These are phyloP conservation scores for Sarocladiaceae sp. DNA, from an alignment of 2,329 filamentous ascomycete species.

Conservation along the genomic window DNA sequence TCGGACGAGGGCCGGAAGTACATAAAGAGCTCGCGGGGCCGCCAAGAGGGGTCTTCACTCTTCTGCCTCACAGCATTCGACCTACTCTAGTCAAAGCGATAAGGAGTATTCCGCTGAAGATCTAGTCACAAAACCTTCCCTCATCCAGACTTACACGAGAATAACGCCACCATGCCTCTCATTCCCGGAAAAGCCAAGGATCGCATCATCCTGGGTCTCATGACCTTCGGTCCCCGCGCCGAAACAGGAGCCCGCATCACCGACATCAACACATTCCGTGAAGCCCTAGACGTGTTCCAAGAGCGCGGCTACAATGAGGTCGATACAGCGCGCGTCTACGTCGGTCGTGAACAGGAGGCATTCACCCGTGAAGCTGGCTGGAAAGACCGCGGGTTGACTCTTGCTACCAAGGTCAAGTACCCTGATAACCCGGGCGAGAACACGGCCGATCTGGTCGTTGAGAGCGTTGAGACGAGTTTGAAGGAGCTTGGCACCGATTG, in stretches of 20 bases:
- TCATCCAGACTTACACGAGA: no score
- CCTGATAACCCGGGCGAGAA: slow-evolving; percentile 57
- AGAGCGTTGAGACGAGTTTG: slow-evolving; percentile 63
- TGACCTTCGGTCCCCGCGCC: slow-evolving; percentile 74
- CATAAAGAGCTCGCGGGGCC: neutral
- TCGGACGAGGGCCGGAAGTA: no score
- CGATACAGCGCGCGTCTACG: slow-evolving; percentile 76
- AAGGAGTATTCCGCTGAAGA: no score
- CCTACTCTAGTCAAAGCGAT: no score
- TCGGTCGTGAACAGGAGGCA: slow-evolving; percentile 69
- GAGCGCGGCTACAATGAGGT: slow-evolving; percentile 77
- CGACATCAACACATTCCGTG: slow-evolving; percentile 60
- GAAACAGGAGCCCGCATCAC: slow-evolving; percentile 67
- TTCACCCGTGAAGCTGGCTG: slow-evolving; percentile 72
- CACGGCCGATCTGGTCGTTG: slow-evolving; percentile 57
- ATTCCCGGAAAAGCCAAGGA: slow-evolving; percentile 45
- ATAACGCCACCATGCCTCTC: slow-evolving; percentile 49
- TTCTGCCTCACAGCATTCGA: neutral
- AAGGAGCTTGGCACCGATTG: slow-evolving; percentile 68
- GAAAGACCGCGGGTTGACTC: slow-evolving; percentile 71
- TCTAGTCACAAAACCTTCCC: no score
- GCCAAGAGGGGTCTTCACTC: neutral
- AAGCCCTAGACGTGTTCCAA: slow-evolving; percentile 71
- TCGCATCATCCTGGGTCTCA: slow-evolving; percentile 76
- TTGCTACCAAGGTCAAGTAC: slow-evolving; percentile 75